These are phyloP conservation scores for Phytophthora gonapodyides DNA, from an alignment of 352 stramenopile genomes.

Conservation along the genomic window DNA sequence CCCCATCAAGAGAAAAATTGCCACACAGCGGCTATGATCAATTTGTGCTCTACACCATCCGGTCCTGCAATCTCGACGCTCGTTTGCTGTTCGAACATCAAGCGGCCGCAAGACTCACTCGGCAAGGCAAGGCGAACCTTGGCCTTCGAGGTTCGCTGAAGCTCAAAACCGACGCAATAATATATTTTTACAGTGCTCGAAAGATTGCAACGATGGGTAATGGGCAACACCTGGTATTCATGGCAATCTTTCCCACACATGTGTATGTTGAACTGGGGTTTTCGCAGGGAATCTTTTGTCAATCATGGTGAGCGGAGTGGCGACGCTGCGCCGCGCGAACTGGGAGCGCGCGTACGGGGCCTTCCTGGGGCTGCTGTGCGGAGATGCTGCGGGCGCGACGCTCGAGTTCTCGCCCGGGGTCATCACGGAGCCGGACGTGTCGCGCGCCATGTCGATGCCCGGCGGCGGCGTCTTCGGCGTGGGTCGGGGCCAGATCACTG, in stretches of 20 bases:
- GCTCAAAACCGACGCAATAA: neutral
- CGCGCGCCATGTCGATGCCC: slow-evolving; percentile 51
- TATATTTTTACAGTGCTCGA: neutral
- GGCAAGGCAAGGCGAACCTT: too few relatives aligned
- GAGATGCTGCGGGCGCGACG: slow-evolving; percentile 54
- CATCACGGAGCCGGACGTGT: slow-evolving; percentile 36
- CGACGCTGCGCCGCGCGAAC: slow-evolving; percentile 15
- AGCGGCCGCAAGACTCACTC: slow-evolving; percentile 4
- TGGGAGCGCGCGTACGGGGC: slow-evolving; percentile 49
- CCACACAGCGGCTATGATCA: slow-evolving; percentile 9
- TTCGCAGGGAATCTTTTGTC: slow-evolving; percentile 3
- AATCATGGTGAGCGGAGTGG: slow-evolving; percentile 11
- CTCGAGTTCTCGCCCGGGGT: slow-evolving; percentile 48
- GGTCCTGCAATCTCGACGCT: slow-evolving; percentile 8
- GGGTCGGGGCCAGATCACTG: slow-evolving; percentile 57
- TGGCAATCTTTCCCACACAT: too few relatives aligned
- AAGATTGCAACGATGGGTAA: too few relatives aligned
- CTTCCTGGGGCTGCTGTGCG: slow-evolving; percentile 54
- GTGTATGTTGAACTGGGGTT: neutral
- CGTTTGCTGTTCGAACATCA: slow-evolving; percentile 7
- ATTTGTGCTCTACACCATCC: slow-evolving; percentile 22
- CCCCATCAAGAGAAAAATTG: slow-evolving; percentile 32
- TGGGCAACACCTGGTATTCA: too few relatives aligned
- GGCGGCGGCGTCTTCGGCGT: slow-evolving; percentile 48
- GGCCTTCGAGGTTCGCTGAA: too few relatives aligned